These are phyloP conservation scores for Effrenium voratum DNA, from an alignment of 73 alveolate species.

Conservation along the genomic window DNA sequence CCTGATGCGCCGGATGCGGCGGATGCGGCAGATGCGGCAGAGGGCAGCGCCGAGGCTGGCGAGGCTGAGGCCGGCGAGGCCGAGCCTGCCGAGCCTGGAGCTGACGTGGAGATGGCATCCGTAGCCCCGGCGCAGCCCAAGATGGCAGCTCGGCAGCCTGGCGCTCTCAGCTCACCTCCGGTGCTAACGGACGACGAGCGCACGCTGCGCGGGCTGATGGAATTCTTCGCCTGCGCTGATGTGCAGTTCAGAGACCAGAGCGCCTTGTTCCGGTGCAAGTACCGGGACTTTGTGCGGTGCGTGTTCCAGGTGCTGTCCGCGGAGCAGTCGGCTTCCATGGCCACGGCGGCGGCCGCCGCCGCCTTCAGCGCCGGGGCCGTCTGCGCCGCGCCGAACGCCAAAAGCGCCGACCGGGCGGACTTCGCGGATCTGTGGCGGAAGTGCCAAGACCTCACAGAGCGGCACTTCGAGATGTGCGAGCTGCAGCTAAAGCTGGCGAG, in stretches of 20 bases:
- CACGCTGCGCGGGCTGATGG: slow-evolving; percentile 37
- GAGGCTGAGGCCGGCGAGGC: not conserved
- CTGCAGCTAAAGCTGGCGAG: slow-evolving; percentile 26
- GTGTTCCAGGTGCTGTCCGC: slow-evolving; percentile 25
- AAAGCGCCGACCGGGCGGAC: not conserved
- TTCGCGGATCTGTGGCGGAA: slow-evolving; percentile 41
- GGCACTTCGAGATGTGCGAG: slow-evolving; percentile 37
- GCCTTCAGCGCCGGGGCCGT: not conserved
- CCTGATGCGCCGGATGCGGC: not conserved
- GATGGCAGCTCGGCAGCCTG: not conserved
- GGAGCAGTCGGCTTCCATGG: not conserved
- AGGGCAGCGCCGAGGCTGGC: not conserved
- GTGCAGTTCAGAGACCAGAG: slow-evolving; percentile 2
- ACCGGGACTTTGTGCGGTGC: slow-evolving; percentile 27
- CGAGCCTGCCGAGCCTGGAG: not conserved
- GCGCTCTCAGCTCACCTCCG: not conserved
- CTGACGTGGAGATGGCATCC: not conserved
- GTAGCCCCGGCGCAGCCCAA: not conserved
- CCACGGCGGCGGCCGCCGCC: slow-evolving; percentile 44
- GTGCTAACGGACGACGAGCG: slow-evolving; percentile 34
- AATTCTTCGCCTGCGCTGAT: slow-evolving; percentile 75
- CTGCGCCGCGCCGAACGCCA: not conserved
- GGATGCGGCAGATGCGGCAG: not conserved
- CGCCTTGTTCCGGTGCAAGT: slow-evolving; percentile 9
- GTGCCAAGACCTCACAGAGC: slow-evolving; percentile 29